Percentiles rank a stretch among this genome's conserved stretches.
These are phyloP conservation scores for Trifolium pratense DNA, from an alignment of 306 rosid species.

Conservation along the genomic window DNA sequence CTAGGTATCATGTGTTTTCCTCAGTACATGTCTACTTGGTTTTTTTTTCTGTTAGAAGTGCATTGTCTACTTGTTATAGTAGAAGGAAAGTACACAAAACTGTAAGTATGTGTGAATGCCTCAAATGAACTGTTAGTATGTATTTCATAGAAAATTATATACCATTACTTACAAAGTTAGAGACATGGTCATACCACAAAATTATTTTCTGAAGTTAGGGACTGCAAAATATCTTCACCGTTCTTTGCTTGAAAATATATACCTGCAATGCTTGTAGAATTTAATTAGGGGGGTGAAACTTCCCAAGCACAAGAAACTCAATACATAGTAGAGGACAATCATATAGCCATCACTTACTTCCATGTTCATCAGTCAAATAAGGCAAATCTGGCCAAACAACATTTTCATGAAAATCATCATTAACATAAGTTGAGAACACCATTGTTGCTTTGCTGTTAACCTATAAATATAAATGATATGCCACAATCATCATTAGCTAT, in stretches of 20 bases:
- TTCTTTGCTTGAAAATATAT: constrained; percentile 87
- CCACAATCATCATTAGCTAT: constrained; percentile 50
- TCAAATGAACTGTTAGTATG: neutral
- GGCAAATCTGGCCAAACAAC: constrained; percentile 93
- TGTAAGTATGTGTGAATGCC: constrained; percentile 1
- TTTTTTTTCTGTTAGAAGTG: neutral
- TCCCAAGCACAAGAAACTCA: constrained; percentile 35
- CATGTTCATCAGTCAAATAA: constrained; percentile 90
- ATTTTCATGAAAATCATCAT: constrained; percentile 78
- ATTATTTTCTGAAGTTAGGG: constrained; percentile 80
- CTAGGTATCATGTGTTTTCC: constrained; percentile 13
- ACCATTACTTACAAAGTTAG: constrained; percentile 23
- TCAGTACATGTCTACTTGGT: constrained; percentile 6
- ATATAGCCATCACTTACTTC: constrained; percentile 71
- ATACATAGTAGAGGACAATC: constrained; percentile 31
- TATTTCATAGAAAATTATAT: constrained; percentile 8
- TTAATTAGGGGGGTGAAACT: constrained; percentile 40
- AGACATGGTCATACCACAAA: constrained; percentile 72
- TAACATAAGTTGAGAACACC: constrained; percentile 71
- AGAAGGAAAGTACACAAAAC: constrained; percentile 2
- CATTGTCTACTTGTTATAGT: constrained; percentile 24
- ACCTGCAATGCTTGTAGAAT: constrained; percentile 63
- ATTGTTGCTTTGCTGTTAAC: constrained; percentile 93
- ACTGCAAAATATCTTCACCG: constrained; percentile 68
- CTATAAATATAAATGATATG: constrained; percentile 61